Evolutionary conservation across 192 early-diverging fungal genomes (phyloP).

Genomic region (Rhizophagus clarus): DNA sequence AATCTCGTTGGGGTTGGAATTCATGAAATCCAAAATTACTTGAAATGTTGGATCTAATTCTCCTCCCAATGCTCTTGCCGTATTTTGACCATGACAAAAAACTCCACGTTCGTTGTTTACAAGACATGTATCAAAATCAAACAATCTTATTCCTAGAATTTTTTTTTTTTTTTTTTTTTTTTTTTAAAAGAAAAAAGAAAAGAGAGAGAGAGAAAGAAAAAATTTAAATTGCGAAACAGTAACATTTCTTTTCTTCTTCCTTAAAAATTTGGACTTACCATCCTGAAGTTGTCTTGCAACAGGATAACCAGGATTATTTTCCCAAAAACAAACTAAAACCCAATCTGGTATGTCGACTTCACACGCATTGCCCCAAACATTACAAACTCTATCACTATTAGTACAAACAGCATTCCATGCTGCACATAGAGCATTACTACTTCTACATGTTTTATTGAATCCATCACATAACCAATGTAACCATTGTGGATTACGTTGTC

Average conservation of each 20-base stretch:
- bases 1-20: constrained; percentile 43
- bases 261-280: constrained; percentile 30
- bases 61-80: constrained; percentile 32
- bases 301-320: constrained; percentile 41
- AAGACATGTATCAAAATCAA: constrained; percentile 44
- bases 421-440: constrained; percentile 39
- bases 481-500: constrained; percentile 33
- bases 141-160: constrained; percentile 41
- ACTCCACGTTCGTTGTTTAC: constrained; percentile 36
- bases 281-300: constrained; percentile 39
- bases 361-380: constrained; percentile 37
- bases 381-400: constrained; percentile 35
- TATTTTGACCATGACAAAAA: constrained; percentile 41
- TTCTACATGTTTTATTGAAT: constrained; percentile 35
- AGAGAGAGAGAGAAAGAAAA: background rate
- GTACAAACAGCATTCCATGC: constrained; percentile 42
- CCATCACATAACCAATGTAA: constrained; percentile 41
- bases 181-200: no score
- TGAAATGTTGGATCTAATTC: constrained; percentile 36
- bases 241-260: background rate
- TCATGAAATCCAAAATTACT: constrained; percentile 37
- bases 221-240: background rate
- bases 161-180: no score
- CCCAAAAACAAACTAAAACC: constrained; percentile 42
- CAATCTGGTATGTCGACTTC: constrained; percentile 32